Percentiles rank a stretch among this genome's conserved stretches.
Evolutionary conservation across 768 basidiomycete species (phyloP).

Genomic region (Collybia nuda): DNA sequence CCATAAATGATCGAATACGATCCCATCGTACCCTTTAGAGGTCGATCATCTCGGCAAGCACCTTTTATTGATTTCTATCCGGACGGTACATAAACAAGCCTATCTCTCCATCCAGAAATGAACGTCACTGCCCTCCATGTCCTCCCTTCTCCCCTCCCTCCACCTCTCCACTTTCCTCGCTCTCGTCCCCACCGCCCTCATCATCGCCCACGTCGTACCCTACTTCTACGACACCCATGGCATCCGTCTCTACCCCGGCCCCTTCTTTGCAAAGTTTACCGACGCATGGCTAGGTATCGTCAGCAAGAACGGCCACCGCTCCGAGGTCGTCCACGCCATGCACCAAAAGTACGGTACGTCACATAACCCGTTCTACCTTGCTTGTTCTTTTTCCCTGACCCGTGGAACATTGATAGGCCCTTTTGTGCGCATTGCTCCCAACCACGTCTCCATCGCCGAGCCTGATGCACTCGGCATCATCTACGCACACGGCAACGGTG

Average conservation of each 20-base stretch:
- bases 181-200: slow-evolving; percentile 23
- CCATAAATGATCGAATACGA: background rate
- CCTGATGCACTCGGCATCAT: slow-evolving; percentile 74
- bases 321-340: slow-evolving; percentile 68
- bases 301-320: slow-evolving; percentile 69
- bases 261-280: slow-evolving; percentile 67
- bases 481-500: slow-evolving; percentile 85
- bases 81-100: background rate
- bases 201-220: slow-evolving; percentile 39
- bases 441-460: slow-evolving; percentile 75
- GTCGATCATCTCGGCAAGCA: background rate
- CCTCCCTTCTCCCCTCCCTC: slow-evolving; percentile 20
- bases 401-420: slow-evolving; percentile 39
- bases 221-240: slow-evolving; percentile 60
- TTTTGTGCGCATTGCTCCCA: slow-evolving; percentile 71
- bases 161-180: slow-evolving; percentile 23
- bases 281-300: slow-evolving; percentile 73
- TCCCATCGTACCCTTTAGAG: background rate
- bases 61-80: background rate
- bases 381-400: background rate
- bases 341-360: slow-evolving; percentile 71
- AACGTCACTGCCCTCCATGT: slow-evolving; percentile 20
- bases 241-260: slow-evolving; percentile 68
- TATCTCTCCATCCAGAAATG: background rate
- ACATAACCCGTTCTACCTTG: background rate